Percentiles rank a stretch among this genome's conserved stretches.
Evolutionary conservation across 2,329 filamentous ascomycete genomes (phyloP).

Genomic region (Amesomyces nigricolor): DNA sequence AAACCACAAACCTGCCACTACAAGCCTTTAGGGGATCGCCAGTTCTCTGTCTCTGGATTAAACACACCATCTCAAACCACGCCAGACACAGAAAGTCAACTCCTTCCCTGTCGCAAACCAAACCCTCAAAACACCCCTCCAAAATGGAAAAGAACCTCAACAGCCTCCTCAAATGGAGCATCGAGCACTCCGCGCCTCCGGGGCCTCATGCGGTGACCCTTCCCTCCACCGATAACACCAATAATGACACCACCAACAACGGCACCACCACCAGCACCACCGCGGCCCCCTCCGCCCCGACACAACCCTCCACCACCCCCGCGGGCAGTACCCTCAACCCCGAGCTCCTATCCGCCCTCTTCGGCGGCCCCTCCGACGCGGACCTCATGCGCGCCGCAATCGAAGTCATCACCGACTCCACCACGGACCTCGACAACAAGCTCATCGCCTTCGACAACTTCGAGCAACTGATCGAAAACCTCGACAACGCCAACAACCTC

Average conservation of each 20-base stretch:
- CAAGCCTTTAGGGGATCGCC: not conserved
- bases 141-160: conserved; percentile 33
- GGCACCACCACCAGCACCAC: conserved; percentile 9
- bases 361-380: conserved; percentile 83
- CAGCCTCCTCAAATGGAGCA: conserved; percentile 36
- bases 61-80: not conserved
- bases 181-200: conserved; percentile 28
- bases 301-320: conserved; percentile 21
- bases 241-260: conserved; percentile 7
- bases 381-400: conserved; percentile 87
- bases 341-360: conserved; percentile 65
- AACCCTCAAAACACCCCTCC: not conserved
- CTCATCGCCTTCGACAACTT: conserved; percentile 89
- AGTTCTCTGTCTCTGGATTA: not conserved
- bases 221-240: conserved; percentile 29
- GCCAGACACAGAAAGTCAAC: not conserved
- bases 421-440: conserved; percentile 65
- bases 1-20: not conserved
- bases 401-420: conserved; percentile 61
- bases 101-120: not conserved
- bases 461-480: conserved; percentile 82
- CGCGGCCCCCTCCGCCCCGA: conserved; percentile 30
- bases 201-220: not conserved
- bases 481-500: conserved; percentile 97
- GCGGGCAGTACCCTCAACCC: conserved; percentile 50